Conservation (phyloP, 176 grass and related monocot species). For the Guadua angustifolia region DNA sequence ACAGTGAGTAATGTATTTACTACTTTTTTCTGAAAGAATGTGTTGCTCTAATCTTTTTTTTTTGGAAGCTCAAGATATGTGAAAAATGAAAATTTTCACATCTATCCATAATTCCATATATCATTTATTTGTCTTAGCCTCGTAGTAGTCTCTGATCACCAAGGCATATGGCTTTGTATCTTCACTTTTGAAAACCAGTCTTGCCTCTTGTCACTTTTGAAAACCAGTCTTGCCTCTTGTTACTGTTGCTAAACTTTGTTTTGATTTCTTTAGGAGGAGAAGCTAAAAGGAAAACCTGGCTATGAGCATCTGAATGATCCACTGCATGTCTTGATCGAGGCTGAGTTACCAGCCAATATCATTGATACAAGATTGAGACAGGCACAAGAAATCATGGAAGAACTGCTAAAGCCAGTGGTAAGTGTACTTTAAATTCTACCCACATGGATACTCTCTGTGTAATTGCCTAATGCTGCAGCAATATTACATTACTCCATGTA, state of each 20-base stretch:
- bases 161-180: not conserved
- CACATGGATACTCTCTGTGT: not conserved
- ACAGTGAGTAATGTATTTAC: not conserved
- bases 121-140: not conserved
- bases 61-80: not conserved
- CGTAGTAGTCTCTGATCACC: not conserved
- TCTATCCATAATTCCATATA: not conserved
- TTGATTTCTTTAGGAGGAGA: slow-evolving; percentile 59
- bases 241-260: not conserved
- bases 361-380: slow-evolving; percentile 75
- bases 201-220: too few relatives aligned
- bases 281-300: slow-evolving; percentile 80
- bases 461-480: not conserved
- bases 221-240: not conserved
- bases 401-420: slow-evolving; percentile 81
- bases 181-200: not conserved
- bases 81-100: not conserved
- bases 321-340: slow-evolving; percentile 84
- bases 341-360: slow-evolving; percentile 76
- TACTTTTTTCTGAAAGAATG: not conserved
- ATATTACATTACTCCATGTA: slow-evolving; percentile 1
- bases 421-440: slow-evolving; percentile 34
- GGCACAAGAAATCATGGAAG: slow-evolving; percentile 82
- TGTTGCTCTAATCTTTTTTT: not conserved
- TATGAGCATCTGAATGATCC: slow-evolving; percentile 90